Evolutionary conservation across 2,329 filamentous ascomycete species (phyloP), one percentile per base, ranked within the genome.

Genomic region (Scopulariopsis brevicaulis): DNA sequence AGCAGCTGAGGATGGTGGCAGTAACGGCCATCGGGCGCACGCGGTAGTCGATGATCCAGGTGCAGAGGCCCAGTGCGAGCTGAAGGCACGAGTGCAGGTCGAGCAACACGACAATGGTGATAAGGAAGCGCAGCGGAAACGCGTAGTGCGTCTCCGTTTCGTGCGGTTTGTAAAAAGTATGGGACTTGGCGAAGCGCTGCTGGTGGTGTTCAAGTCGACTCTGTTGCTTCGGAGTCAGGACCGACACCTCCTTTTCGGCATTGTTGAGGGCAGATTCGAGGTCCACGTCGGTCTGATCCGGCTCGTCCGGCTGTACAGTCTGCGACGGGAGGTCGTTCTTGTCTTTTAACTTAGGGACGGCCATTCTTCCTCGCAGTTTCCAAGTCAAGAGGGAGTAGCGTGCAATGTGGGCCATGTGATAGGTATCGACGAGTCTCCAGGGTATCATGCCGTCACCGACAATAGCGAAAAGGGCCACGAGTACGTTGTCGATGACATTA

Each of bases 111-210:
- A 93, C 86, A 59, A 93, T 85, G 59, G 87, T 84, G 43, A 94
- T 78, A 35, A 95, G 82, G 6, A 90, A 76, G 35, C 80, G 78
- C 1, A 92, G 74, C 0, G 90, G 89, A 61, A 95, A 95, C 0
- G 90, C 86, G 66, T 84, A 79, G 67, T 95, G 90, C 0, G 90
- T 95, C 37, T 83, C 77, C 0, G 90, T 95, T 70, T 95, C 90
- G 69, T 95, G 87, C 0, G 90, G 89, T 65, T 92, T 92, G 76
- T 95, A 95, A 70, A 93, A 95, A 6, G 87, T 91, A 68, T 95
- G 90, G 0, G 86, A 90, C 64, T 87, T 90, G 66, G 86, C 80
- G 65, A 94, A 87, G 65, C 92, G 93, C 63, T 77, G 79, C 66
- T 92, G 87, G 65, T 95, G 90, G 67, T 94, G 85, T 55, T 85